Conservation (phyloP, 768 basidiomycete genomes). For the Coprinopsis sp. region DNA sequence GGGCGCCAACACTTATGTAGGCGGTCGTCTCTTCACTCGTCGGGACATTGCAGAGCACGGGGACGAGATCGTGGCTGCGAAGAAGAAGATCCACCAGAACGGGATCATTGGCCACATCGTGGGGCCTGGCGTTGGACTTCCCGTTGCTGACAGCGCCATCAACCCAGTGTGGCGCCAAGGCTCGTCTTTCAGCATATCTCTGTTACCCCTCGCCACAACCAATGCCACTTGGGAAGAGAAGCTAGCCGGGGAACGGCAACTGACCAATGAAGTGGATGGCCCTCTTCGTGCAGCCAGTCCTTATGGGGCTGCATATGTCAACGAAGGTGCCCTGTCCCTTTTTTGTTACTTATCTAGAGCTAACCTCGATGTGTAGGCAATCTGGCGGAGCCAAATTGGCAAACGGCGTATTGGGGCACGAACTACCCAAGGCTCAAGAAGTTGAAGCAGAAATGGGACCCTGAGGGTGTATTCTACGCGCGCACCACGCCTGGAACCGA, state of each 20-base stretch:
- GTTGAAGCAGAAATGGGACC: constrained; percentile 3
- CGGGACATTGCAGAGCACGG: constrained; percentile 9
- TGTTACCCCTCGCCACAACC: neutral
- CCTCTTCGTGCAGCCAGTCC: constrained; percentile 12
- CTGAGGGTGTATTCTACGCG: neutral
- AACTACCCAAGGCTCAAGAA: constrained; percentile 2
- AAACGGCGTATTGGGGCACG: neutral
- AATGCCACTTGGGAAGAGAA: constrained; percentile 10
- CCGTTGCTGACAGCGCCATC: constrained; percentile 8
- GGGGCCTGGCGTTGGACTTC: constrained; percentile 5
- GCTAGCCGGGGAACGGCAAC: constrained; percentile 6
- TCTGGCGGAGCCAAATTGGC: constrained; percentile 9
- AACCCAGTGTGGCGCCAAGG: constrained; percentile 9
- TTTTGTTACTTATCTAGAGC: too few relatives aligned
- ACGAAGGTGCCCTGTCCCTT: too few relatives aligned
- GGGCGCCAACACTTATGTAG: constrained; percentile 3
- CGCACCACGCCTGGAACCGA: constrained; percentile 2
- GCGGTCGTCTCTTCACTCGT: constrained; percentile 12
- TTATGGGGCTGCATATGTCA: constrained; percentile 11
- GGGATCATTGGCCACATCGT: constrained; percentile 13
- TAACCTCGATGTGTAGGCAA: too few relatives aligned
- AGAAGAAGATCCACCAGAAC: constrained; percentile 3
- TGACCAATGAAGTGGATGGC: constrained; percentile 11
- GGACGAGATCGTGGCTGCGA: constrained; percentile 8
- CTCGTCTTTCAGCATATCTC: constrained; percentile 1